phyloP scores from a whole-genome alignment of 2,329 filamentous ascomycete species.

The Tetracladium maxilliforme region DNA sequence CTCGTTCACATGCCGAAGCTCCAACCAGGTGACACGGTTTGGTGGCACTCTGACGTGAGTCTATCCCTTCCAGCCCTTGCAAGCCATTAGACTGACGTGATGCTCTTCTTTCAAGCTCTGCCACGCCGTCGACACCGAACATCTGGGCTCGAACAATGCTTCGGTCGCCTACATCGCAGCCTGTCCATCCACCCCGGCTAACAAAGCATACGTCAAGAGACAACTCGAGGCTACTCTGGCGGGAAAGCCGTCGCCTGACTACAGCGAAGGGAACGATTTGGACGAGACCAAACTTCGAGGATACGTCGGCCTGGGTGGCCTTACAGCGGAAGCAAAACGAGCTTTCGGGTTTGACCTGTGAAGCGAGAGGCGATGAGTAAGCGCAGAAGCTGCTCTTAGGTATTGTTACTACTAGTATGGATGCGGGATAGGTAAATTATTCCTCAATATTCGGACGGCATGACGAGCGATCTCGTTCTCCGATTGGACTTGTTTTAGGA shows the following conservation, averaged over 20 bases:
- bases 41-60: slow-evolving; percentile 23
- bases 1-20: slow-evolving; percentile 21
- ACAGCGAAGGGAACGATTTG: background rate
- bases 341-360: too few relatives aligned
- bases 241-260: slow-evolving; percentile 10
- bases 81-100: background rate
- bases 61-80: background rate
- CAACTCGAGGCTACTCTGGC: slow-evolving; percentile 12
- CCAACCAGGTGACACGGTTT: slow-evolving; percentile 22
- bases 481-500: too few relatives aligned
- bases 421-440: too few relatives aligned
- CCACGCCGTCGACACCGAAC: slow-evolving; percentile 23
- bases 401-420: too few relatives aligned
- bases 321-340: too few relatives aligned
- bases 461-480: too few relatives aligned
- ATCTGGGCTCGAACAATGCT: slow-evolving; percentile 16
- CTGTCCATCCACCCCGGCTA: slow-evolving; percentile 16
- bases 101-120: slow-evolving; percentile 10
- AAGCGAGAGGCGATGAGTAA: too few relatives aligned
- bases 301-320: too few relatives aligned
- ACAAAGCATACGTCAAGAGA: slow-evolving; percentile 13
- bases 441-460: too few relatives aligned
- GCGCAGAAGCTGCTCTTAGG: too few relatives aligned
- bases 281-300: too few relatives aligned
- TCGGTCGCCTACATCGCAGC: slow-evolving; percentile 20